These are phyloP conservation scores for Epichloe sylvatica DNA, from an alignment of 2,329 filamentous ascomycete genomes.

Conservation along the genomic window DNA sequence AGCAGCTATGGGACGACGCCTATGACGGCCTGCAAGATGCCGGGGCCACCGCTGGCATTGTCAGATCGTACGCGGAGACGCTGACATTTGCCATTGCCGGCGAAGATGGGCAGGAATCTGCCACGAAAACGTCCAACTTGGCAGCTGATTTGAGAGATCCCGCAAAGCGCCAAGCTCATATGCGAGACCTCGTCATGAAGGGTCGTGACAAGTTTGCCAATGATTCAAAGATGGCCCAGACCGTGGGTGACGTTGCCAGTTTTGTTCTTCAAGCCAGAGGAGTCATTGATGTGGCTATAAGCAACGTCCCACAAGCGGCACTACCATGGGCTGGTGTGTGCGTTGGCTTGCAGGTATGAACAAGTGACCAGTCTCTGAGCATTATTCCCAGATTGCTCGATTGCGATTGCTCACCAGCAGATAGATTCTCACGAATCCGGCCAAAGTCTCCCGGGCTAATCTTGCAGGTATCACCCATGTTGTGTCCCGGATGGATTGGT, in stretches of 20 bases:
- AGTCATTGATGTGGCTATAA: constrained; percentile 6
- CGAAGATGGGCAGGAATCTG: not conserved
- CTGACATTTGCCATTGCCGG: constrained; percentile 6
- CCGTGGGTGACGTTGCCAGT: constrained; percentile 6
- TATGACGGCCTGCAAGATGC: constrained; percentile 6
- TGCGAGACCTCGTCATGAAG: constrained; percentile 5
- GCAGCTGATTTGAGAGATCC: constrained; percentile 5
- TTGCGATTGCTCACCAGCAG: not conserved
- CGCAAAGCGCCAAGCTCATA: constrained; percentile 6
- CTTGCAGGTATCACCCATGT: constrained; percentile 6
- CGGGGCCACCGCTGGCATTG: constrained; percentile 4
- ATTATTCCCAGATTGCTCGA: not conserved
- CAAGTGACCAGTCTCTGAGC: not conserved
- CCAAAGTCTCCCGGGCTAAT: constrained; percentile 5
- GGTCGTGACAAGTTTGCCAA: constrained; percentile 7
- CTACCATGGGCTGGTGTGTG: constrained; percentile 8
- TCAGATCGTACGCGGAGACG: constrained; percentile 5
- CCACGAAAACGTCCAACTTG: not conserved
- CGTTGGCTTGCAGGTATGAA: constrained; percentile 6
- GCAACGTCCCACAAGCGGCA: constrained; percentile 6
- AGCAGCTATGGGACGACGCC: constrained; percentile 6
- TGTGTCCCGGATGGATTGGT: constrained; percentile 7
- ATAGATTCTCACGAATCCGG: constrained; percentile 8
- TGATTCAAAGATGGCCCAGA: constrained; percentile 6
- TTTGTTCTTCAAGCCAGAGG: constrained; percentile 7